A percentile compares a stretch with the other conserved stretches of the same genome.
Evolutionary conservation across 257 asterid genomes (phyloP).

Genomic region (Nicotiana knightiana): DNA sequence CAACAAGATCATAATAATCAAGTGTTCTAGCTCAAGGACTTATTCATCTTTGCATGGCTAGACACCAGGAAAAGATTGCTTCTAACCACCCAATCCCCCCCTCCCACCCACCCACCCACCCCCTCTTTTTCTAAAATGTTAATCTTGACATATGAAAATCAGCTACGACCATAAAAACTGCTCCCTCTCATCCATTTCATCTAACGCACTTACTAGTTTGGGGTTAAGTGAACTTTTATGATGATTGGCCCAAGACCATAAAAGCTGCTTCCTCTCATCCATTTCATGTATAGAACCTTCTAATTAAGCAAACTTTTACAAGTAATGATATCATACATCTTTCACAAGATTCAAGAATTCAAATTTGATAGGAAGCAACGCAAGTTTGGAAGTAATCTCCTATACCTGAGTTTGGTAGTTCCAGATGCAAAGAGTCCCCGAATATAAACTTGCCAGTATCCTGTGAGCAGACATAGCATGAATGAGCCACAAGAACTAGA

Average conservation of each 20-base stretch:
- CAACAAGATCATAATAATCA: not conserved
- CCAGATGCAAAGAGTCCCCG: conserved; percentile 72
- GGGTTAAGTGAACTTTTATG: no score
- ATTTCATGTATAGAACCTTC: not conserved
- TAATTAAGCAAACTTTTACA: not conserved
- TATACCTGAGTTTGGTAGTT: conserved; percentile 70
- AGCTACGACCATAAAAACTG: no score
- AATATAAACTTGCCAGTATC: conserved; percentile 68
- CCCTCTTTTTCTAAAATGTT: not conserved
- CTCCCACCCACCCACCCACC: not conserved
- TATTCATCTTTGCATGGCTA: not conserved
- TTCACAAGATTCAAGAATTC: not conserved
- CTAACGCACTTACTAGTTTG: no score
- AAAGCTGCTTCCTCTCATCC: not conserved
- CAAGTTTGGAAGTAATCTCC: conserved; percentile 1
- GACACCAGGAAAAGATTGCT: not conserved
- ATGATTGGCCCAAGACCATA: not conserved
- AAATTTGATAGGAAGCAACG: not conserved
- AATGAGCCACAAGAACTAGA: conserved; percentile 2
- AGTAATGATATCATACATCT: not conserved
- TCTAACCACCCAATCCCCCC: not conserved
- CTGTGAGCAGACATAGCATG: conserved; percentile 30
- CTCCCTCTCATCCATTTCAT: no score
- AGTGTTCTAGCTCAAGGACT: no score
- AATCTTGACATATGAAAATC: not conserved